Conservation (phyloP, 805 yeast genomes). For the Metschnikowia aberdeeniae region DNA sequence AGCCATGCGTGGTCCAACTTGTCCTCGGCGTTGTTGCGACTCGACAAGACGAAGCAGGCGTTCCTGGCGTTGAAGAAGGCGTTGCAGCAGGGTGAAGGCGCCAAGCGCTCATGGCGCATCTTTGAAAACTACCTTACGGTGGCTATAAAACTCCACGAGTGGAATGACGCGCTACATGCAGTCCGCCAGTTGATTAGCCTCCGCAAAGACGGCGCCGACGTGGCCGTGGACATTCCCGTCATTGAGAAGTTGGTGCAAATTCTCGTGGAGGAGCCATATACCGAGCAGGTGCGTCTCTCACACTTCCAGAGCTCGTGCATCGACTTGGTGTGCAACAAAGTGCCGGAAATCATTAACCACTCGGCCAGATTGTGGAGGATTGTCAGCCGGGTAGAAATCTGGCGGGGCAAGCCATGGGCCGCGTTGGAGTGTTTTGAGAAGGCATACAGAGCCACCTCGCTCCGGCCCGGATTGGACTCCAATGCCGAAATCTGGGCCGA, state of each 20-base stretch:
- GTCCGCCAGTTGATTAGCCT: slow-evolving; percentile 58
- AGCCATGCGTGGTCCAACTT: slow-evolving; percentile 89
- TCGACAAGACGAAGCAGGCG: slow-evolving; percentile 70
- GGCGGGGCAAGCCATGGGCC: slow-evolving; percentile 87
- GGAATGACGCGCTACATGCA: slow-evolving; percentile 84
- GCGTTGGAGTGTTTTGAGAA: slow-evolving; percentile 82
- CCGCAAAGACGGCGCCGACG: slow-evolving; percentile 54
- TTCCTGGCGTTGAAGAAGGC: slow-evolving; percentile 83
- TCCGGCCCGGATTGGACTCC: slow-evolving; percentile 58
- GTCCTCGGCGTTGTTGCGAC: slow-evolving; percentile 68
- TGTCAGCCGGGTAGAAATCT: slow-evolving; percentile 78
- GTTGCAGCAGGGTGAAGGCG: slow-evolving; percentile 58
- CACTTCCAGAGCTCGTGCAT: slow-evolving; percentile 67
- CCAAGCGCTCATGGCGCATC: slow-evolving; percentile 76
- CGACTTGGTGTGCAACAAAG: slow-evolving; percentile 62
- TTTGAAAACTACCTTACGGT: slow-evolving; percentile 85
- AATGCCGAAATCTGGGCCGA: slow-evolving; percentile 67
- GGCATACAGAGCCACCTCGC: slow-evolving; percentile 71
- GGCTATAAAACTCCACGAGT: slow-evolving; percentile 75
- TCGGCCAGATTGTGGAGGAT: slow-evolving; percentile 74
- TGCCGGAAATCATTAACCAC: slow-evolving; percentile 68
- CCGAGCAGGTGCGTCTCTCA: slow-evolving; percentile 40
- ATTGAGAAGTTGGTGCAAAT: slow-evolving; percentile 69
- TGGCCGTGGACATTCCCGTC: slow-evolving; percentile 67
- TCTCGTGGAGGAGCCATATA: slow-evolving; percentile 50